phyloP scores from a whole-genome alignment of 768 basidiomycete species.

The Coprinopsis cinerea region DNA sequence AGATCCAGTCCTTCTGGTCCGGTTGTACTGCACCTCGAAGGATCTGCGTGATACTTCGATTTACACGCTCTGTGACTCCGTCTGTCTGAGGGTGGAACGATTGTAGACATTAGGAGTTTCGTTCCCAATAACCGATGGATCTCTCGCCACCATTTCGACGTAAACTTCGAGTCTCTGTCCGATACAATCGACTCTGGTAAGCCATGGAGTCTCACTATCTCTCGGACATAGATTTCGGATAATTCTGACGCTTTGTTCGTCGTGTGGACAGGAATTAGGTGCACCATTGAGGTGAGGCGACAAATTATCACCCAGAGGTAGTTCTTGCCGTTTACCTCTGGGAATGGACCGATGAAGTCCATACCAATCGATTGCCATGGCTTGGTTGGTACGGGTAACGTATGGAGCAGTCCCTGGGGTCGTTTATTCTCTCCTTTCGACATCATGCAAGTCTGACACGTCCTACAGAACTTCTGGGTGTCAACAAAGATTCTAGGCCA shows the following conservation, averaged over 20 bases:
- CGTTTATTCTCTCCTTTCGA: too few species aligned
- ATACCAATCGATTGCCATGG: neutral
- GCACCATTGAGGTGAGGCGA: slow-evolving; percentile 4
- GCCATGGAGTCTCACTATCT: slow-evolving; percentile 1
- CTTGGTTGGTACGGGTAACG: neutral
- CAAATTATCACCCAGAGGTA: neutral
- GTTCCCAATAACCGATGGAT: slow-evolving; percentile 1
- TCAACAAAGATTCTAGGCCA: too few species aligned
- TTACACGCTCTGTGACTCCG: slow-evolving; percentile 4
- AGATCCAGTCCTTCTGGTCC: too few species aligned
- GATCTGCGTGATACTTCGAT: too few species aligned
- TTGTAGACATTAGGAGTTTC: slow-evolving; percentile 3
- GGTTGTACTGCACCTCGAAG: too few species aligned
- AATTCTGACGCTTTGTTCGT: neutral
- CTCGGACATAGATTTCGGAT: neutral
- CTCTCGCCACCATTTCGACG: slow-evolving; percentile 5
- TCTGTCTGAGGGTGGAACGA: slow-evolving; percentile 6
- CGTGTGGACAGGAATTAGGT: slow-evolving; percentile 1
- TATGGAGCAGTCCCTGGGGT: too few species aligned
- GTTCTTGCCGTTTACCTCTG: neutral
- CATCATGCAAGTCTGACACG: too few species aligned
- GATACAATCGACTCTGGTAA: slow-evolving; percentile 5
- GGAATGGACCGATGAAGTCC: neutral
- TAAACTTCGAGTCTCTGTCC: slow-evolving; percentile 2
- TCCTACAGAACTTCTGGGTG: too few species aligned